Evolutionary conservation across 148 eudicot species (phyloP).

Genomic region (Chenopodium album): DNA sequence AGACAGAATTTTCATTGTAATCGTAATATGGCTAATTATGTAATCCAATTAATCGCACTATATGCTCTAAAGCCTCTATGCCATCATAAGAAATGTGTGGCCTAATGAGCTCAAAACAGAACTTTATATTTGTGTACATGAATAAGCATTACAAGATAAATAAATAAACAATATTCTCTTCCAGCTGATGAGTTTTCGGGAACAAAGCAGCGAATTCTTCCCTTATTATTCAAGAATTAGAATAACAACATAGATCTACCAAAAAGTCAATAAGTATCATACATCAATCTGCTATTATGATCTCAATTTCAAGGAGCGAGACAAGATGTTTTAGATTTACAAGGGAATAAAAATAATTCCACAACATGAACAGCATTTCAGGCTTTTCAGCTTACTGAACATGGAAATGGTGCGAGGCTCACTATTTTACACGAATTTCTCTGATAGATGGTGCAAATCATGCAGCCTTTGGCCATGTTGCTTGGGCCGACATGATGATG

Average conservation of each 20-base stretch:
- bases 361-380: conserved; percentile 23
- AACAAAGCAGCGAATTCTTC: conserved; percentile 6
- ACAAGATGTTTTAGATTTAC: conserved; percentile 30
- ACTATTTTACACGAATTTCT: conserved; percentile 19
- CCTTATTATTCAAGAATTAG: conserved; percentile 25
- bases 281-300: conserved; percentile 15
- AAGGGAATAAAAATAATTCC: conserved; percentile 20
- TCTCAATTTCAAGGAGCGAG: conserved; percentile 11
- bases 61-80: neutral
- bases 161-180: conserved; percentile 2
- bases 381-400: conserved; percentile 20
- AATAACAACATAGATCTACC: conserved; percentile 18
- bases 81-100: neutral
- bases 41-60: neutral
- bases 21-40: too few species aligned
- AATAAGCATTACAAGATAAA: neutral
- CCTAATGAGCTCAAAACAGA: neutral
- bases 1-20: too few species aligned
- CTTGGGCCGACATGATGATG: conserved; percentile 98
- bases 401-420: conserved; percentile 6
- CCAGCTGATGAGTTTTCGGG: neutral
- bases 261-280: conserved; percentile 4
- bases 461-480: conserved; percentile 75
- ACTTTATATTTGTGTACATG: neutral
- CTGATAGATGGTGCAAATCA: neutral